A percentile compares a stretch with the other conserved stretches of the same genome.
These are phyloP conservation scores for Liriodendron chinense DNA, from an alignment of 164 flowering plant species.

Conservation along the genomic window DNA sequence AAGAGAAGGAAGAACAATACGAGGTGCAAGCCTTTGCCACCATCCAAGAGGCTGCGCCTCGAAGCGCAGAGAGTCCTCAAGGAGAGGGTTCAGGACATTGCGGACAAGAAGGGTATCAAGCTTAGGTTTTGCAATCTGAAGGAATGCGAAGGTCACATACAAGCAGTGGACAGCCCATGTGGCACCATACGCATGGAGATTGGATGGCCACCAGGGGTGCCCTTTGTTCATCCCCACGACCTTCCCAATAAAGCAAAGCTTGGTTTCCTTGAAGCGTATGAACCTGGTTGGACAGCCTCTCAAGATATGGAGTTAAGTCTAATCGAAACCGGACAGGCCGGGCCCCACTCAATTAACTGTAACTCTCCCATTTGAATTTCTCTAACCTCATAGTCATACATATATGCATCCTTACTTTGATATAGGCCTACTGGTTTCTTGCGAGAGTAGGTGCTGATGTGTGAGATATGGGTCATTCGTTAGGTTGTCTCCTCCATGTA, in stretches of 20 bases:
- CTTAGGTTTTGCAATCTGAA: conserved; percentile 86
- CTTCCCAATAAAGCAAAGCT: conserved; percentile 93
- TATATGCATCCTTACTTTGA: conserved; percentile 1
- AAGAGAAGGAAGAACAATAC: conserved; percentile 71
- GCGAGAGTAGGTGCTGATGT: background rate
- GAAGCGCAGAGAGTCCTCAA: conserved; percentile 96
- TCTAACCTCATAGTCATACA: conserved; percentile 4
- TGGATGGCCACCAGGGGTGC: conserved; percentile 98
- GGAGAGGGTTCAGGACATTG: conserved; percentile 96
- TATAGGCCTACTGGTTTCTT: background rate
- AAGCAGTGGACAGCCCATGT: conserved; percentile 81
- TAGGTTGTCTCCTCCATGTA: background rate
- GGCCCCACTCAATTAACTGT: conserved; percentile 57
- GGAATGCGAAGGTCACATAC: conserved; percentile 87
- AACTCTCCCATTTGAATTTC: conserved; percentile 24
- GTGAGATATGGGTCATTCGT: background rate
- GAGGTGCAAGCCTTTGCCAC: conserved; percentile 86
- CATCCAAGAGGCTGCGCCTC: conserved; percentile 89
- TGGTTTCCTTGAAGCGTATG: conserved; percentile 95
- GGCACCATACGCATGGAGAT: conserved; percentile 75
- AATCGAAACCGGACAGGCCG: conserved; percentile 57
- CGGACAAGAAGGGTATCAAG: conserved; percentile 94
- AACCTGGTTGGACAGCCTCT: conserved; percentile 91
- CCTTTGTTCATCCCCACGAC: conserved; percentile 99
- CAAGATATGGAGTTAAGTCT: conserved; percentile 86